A percentile compares a stretch with the other conserved stretches of the same genome.
phyloP scores from a whole-genome alignment of 2,329 filamentous ascomycete genomes.

The Microdochium nivale region DNA sequence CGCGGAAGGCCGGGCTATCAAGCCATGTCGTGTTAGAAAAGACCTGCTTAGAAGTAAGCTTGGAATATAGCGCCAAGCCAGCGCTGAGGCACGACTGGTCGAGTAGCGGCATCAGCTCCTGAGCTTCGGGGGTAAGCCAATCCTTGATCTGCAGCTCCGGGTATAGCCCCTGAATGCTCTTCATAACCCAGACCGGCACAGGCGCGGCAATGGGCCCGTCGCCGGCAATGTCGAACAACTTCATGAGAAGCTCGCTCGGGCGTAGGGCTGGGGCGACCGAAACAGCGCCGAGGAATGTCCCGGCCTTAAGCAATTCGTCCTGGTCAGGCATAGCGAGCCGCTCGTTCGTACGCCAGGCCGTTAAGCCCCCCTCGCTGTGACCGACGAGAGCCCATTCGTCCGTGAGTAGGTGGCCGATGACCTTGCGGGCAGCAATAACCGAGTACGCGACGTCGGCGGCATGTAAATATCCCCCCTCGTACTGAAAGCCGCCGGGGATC shows the following conservation, averaged over 20 bases:
- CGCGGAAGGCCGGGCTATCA: not conserved
- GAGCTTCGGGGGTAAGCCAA: constrained; percentile 4
- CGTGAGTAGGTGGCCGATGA: constrained; percentile 4
- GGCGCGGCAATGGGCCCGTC: constrained; percentile 1
- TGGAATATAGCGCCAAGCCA: constrained; percentile 4
- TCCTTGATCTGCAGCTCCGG: constrained; percentile 7
- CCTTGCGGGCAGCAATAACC: constrained; percentile 8
- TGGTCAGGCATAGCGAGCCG: constrained; percentile 7
- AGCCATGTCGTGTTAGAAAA: constrained; percentile 8
- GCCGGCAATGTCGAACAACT: constrained; percentile 2
- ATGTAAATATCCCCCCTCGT: constrained; percentile 6
- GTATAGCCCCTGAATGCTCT: constrained; percentile 7
- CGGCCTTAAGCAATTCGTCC: constrained; percentile 1
- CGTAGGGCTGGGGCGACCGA: constrained; percentile 6
- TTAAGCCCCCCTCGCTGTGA: constrained; percentile 15
- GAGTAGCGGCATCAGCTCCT: constrained; percentile 1
- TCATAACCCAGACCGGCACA: constrained; percentile 9
- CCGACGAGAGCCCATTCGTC: constrained; percentile 13
- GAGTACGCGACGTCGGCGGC: constrained; percentile 9
- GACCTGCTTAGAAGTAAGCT: constrained; percentile 4
- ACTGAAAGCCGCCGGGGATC: constrained; percentile 10
- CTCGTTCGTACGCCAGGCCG: constrained; percentile 13
- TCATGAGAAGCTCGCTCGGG: constrained; percentile 4
- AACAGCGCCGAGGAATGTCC: constrained; percentile 6
- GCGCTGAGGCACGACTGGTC: constrained; percentile 6